Evolutionary conservation across 1,139 yeast genomes (phyloP), one percentile per base, ranked within the genome.

Genomic region (Maudiozyma humilis): DNA sequence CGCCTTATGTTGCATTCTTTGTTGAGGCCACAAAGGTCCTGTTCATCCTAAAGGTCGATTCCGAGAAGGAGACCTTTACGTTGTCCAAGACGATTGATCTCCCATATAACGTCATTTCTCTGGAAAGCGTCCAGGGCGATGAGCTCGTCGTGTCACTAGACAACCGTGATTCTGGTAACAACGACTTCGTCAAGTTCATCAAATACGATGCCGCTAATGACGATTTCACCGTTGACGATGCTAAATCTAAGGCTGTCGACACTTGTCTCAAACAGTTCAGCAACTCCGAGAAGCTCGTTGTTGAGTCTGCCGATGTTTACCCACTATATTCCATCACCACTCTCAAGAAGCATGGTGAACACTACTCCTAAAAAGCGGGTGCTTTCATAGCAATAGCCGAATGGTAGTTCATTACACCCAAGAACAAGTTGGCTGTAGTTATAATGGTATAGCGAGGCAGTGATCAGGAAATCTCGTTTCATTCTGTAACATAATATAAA

Each of bases 321-420:
- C 85, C 91, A 14, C 71, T 86, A 54, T 83, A 82, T 62, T 72
- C 73, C 43, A 71, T 78, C 32, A 73, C 75, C 47, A 72, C 78
- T 37, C 70, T 87, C 54, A 79, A 95, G 59, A 87, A 87, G 66
- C 79, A 94, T 63, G 83, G 93, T 51, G 95, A 86, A 60, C 87
- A 83, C 56, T 75, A 52, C 40, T 58, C 63, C 30, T 7, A 35
- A 16, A 10, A 14, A 5, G 18, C 13, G 12, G 18, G 17, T 32
- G 18, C 18, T 32, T 14, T 32, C 35, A 3, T 7, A 3, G 32
- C 15, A 30, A 14, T 30, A n/a, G n/a, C n/a, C n/a, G n/a, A n/a
- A n/a, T n/a, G n/a, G n/a, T n/a, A n/a, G n/a, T n/a, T n/a, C n/a
- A n/a, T n/a, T n/a, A n/a, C n/a, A n/a, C n/a, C n/a, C n/a, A n/a